phyloP scores from a whole-genome alignment of 2,329 filamentous ascomycete species.

The Penicillium nordicum region DNA sequence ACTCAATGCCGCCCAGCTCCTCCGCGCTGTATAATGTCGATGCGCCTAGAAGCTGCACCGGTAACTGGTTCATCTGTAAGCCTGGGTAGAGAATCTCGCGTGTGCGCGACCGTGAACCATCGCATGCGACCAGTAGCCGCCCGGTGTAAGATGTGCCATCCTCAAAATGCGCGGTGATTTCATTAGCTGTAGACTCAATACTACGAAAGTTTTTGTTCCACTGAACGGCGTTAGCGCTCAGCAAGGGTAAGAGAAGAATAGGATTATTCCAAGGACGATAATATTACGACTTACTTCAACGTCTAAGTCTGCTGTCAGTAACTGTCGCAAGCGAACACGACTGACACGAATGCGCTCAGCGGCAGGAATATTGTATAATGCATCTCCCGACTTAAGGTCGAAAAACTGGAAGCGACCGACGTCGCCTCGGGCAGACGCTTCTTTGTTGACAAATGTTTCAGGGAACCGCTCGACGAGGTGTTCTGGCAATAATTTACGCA shows the following conservation, averaged over 20 bases:
- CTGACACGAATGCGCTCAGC: conserved; percentile 49
- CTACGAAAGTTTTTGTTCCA: conserved; percentile 39
- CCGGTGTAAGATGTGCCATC: conserved; percentile 46
- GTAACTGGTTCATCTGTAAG: conserved; percentile 41
- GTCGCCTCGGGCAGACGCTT: conserved; percentile 48
- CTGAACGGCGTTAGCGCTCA: conserved; percentile 15
- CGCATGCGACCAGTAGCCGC: conserved; percentile 50
- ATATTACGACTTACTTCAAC: conserved; percentile 39
- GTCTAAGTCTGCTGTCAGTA: conserved; percentile 48
- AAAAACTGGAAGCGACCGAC: conserved; percentile 54
- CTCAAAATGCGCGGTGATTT: conserved; percentile 46
- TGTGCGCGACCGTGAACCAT: conserved; percentile 49
- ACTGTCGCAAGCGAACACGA: conserved; percentile 45
- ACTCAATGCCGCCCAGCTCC: conserved; percentile 43
- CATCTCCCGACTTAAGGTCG: conserved; percentile 52
- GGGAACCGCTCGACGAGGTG: conserved; percentile 47
- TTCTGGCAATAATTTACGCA: conserved; percentile 52
- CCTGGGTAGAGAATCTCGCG: conserved; percentile 34
- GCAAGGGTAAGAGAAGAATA: too few species aligned
- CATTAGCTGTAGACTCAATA: conserved; percentile 34
- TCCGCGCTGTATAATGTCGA: conserved; percentile 43
- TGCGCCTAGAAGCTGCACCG: conserved; percentile 50
- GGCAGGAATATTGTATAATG: conserved; percentile 46
- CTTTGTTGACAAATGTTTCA: conserved; percentile 54
- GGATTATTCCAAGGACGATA: background rate